Evolutionary conservation across 164 flowering plant species (phyloP), one percentile per base, ranked within the genome.

Genomic region (Piper longum): DNA sequence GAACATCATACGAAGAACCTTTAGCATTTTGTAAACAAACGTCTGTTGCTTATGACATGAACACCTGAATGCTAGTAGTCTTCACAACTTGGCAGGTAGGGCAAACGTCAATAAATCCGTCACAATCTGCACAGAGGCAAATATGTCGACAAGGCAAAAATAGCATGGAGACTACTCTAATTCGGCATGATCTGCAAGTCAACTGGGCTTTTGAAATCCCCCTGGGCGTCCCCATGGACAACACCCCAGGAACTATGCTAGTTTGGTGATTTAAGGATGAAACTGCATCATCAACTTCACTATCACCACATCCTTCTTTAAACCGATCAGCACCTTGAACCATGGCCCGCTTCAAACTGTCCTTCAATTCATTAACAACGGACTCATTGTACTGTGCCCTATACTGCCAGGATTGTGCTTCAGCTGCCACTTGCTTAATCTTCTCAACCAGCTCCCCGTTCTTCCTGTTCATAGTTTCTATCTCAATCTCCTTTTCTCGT

Each of bases 81-180:
- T 83, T 91, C 72, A 77, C 66, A 59, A 66, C 51, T 71, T 76
- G 84, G 66, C 98, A 91, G 39, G 87, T 73, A 44, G 98, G 98
- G 75, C 98, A 91, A 40, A 77, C 73, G 36, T 69, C 71, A 42
- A 80, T 71, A 43, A 80, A 78, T 55, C 69, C 83, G 52, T 84
- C 90, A 64, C 98, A 91, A 17, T 82, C 85, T 66, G 71, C 83
- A 74, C 98, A 91, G 62, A 91, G 62, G 73, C 96, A 85, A 42
- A 91, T 70, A 66, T 91, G 98, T 68, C 96, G 74, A 67, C 98
- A 91, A 54, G 98, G 98, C 80, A 83, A 72, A 71, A 91, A 70
- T 77, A 91, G 69, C n/a, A 87, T 62, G 39, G 81, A 81, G 43
- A 85, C 90, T 77, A 87, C 96, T 72, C 77, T 84, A 36, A 62